Evolutionary conservation across 805 yeast species (phyloP), one percentile per base, ranked within the genome.

Genomic region (Tetrapisispora nanseiensis): DNA sequence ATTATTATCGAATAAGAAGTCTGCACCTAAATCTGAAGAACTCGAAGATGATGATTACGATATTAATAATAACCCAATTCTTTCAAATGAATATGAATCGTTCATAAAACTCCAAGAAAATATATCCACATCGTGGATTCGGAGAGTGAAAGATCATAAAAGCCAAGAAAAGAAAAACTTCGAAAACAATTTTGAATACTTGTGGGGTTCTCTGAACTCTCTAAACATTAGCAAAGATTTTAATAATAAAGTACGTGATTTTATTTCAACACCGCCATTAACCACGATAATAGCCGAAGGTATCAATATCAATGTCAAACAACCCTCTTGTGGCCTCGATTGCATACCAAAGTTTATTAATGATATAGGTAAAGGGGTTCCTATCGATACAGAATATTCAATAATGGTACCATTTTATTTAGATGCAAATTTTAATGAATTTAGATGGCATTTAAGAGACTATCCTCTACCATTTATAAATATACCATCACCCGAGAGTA

Each of bases 391-490:
- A 0, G 55, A 68, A 40, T 89, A 76, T 57, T 77, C 90, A 1
- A 67, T 84, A 16, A 56, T 81, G 56, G 52, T 87, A 2, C 97
- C 97, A 0, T 52, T 78, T 42, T 66, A 66, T 57, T 33, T 82
- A 12, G 75, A 79, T 42, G 64, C 84, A 39, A 68, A 64, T 13
- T 66, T 84, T 30, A 63, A 66, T 3, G 94, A 86, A 52, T 56
- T 80, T 11, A 65, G 92, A 45, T 70, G 78, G 51, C 90, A 84
- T 56, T 51, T 89, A 46, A 67, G 92, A 42, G 97, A 89, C 54
- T 86, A 82, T 55, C 97, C 97, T 0, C 54, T 90, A 13, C 97
- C 97, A 0, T 63, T 89, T 39, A 59, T 85, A 8, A 78, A 78
- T 48, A 75, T 89, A 47, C 95, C 95, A 0, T 62, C 68, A 12